Base-by-base conservation (phyloP, 345 rosid species). In the Camelina sativa region DNA sequence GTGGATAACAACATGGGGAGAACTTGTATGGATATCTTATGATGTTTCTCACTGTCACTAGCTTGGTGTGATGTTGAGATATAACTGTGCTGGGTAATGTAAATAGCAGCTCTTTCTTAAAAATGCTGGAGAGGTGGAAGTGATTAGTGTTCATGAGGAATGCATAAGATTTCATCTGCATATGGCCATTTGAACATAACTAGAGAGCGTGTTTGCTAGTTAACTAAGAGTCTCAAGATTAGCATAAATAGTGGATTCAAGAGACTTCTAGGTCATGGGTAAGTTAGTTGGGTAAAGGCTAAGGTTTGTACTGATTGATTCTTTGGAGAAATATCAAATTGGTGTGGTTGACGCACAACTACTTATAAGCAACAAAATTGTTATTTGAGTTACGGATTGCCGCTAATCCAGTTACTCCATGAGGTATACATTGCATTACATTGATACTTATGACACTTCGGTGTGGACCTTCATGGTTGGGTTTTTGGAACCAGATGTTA, bases 1-100 rank as follows among this genome's bases (percentile, higher is more conserved):
- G 43, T 74, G 44, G 60, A 58, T 74, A 38, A 8, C 50, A 38
- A 60, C 48, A 35, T 55, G 19, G 17, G 60, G 61, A 72, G 67
- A 38, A 32, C 32, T 58, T 40, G 32, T 17, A 47, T 22, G 13
- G 65, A 11, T 63, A 30, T 41, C 16, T 41, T 51, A 38, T 54
- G 71, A 55, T 20, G 34, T 63, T 25, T 73, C 17, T 41, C 55
- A 5, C 6, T 53, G 32, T 56, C 41, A 56, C 7, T 73, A 11
- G 35, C 57, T 65, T 65, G 16, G 41, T 30, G 19, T 74, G 51
- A 22, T 46, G 64, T 32, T 54, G 69, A 28, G 40, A 53, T 40
- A 13, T 23, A 25, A 8, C 3, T 34, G 32, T 74, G 43, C 16
- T 65, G 38, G n/a, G 13, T 40, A 34, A 30, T 61, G 28, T 32